Evolutionary conservation across 345 rosid species (phyloP).

Genomic region (Brassica juncea): DNA sequence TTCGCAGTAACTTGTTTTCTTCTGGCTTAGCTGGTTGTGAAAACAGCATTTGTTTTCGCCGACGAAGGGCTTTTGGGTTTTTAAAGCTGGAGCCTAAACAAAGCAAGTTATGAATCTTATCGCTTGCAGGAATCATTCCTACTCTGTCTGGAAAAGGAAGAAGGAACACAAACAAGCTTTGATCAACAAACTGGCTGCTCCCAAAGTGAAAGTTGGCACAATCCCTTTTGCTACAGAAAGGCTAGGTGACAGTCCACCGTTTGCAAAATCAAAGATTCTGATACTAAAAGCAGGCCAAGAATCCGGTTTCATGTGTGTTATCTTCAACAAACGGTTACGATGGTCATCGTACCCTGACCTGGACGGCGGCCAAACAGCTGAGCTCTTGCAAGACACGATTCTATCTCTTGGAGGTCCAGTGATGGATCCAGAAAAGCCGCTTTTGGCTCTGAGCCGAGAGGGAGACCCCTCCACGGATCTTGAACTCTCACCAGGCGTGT

Average conservation of each 20-base stretch:
- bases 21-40: background rate
- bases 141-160: slow-evolving; percentile 42
- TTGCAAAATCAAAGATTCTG: slow-evolving; percentile 66
- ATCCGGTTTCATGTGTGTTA: slow-evolving; percentile 74
- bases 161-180: slow-evolving; percentile 33
- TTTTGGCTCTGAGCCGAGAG: slow-evolving; percentile 60
- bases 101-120: slow-evolving; percentile 14
- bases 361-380: slow-evolving; percentile 44
- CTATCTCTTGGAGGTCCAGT: slow-evolving; percentile 79
- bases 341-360: slow-evolving; percentile 71
- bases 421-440: slow-evolving; percentile 55
- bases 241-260: slow-evolving; percentile 50
- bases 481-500: slow-evolving; percentile 65
- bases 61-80: no score
- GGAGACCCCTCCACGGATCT: slow-evolving; percentile 30
- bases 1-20: background rate
- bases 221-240: slow-evolving; percentile 69
- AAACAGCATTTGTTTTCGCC: background rate
- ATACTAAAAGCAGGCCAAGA: slow-evolving; percentile 58
- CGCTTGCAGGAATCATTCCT: slow-evolving; percentile 56
- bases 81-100: slow-evolving; percentile 8
- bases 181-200: slow-evolving; percentile 34
- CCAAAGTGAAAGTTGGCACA: slow-evolving; percentile 57
- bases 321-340: slow-evolving; percentile 66
- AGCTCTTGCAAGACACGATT: slow-evolving; percentile 64